Base-by-base conservation (phyloP, 2,329 filamentous ascomycete species). In the Apiospora aurea region DNA sequence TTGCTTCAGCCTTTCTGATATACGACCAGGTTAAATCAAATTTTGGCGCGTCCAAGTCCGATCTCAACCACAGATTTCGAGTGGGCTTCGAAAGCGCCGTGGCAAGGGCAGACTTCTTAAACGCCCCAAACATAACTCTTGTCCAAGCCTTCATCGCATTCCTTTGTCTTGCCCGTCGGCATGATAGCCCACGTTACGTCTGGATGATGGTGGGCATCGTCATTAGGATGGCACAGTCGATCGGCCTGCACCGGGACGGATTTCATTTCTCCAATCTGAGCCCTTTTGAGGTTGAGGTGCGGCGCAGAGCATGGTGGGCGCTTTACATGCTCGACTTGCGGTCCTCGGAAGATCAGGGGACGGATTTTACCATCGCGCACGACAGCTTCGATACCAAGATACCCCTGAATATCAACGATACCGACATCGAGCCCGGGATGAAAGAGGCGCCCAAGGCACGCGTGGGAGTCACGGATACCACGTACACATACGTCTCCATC, bases 311-410 rank as follows among this genome's bases (percentile, higher is more conserved):
- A 7, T 91, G 89, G 89, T 91, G 88, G 87, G 85, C 88, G 72
- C 78, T 91, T 2, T 90, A 87, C 75, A 82, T 91, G 18, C 80
- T 92, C 0, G 91, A 93, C 76, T 84, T 86, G 3, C 82, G 90
- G 72, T 85, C 89, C 1, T 88, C 88, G 0, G 90, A 92, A 76
- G 88, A 92, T 72, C 89, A 92, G 76, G 90, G 89, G 0, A 88
- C 87, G 29, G 89, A 92, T 72, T 87, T 89, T 2, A 88, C 87
- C 0, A 90, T 92, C 57, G 34, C 4, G 18, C 4, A 41, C 4
- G 84, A 86, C 16, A 85, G 85, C 14, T 92, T 89, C 75, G 90
- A 93, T 76, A 91, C 90, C 0, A 85, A 82, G 71, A 76, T 85
- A 11, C 86, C 87, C 1, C 74, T 83, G 6, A 87, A 87, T 64